phyloP scores from a whole-genome alignment of 2,329 filamentous ascomycete genomes.

The Huntiella moniliformis region DNA sequence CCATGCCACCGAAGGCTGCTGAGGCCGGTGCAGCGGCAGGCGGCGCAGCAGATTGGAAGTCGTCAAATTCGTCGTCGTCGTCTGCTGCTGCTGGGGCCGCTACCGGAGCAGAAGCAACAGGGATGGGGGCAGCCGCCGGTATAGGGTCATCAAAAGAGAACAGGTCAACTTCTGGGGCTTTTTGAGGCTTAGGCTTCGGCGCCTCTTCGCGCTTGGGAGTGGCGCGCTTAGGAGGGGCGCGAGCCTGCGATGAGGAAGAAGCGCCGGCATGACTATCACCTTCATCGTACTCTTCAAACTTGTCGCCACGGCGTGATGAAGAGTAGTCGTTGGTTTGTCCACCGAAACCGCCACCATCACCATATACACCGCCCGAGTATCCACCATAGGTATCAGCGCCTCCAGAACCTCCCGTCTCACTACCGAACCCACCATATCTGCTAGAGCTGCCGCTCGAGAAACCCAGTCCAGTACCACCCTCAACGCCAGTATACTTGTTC shows the following conservation, averaged over 20 bases:
- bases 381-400: constrained; percentile 39
- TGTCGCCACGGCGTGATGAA: constrained; percentile 40
- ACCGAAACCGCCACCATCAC: constrained; percentile 88
- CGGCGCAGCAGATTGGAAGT: constrained; percentile 78
- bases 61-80: constrained; percentile 88
- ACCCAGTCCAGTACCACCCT: constrained; percentile 47
- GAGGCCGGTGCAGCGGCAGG: constrained; percentile 28
- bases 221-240: constrained; percentile 14
- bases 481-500: constrained; percentile 89
- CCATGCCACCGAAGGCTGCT: constrained; percentile 18
- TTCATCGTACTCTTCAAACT: constrained; percentile 95
- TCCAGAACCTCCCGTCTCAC: constrained; percentile 57
- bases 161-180: constrained; percentile 77
- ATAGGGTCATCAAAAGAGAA: constrained; percentile 74
- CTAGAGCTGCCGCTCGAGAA: constrained; percentile 30
- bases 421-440: constrained; percentile 82
- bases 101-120: constrained; percentile 15
- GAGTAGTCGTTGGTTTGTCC: constrained; percentile 57
- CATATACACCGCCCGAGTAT: constrained; percentile 58
- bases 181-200: constrained; percentile 41
- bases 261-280: constrained; percentile 55
- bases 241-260: constrained; percentile 26
- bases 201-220: constrained; percentile 35
- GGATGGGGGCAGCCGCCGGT: constrained; percentile 22
- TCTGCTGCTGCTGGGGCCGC: constrained; percentile 19